Base-by-base conservation (phyloP, 345 rosid genomes). In the Carallia brachiata region DNA sequence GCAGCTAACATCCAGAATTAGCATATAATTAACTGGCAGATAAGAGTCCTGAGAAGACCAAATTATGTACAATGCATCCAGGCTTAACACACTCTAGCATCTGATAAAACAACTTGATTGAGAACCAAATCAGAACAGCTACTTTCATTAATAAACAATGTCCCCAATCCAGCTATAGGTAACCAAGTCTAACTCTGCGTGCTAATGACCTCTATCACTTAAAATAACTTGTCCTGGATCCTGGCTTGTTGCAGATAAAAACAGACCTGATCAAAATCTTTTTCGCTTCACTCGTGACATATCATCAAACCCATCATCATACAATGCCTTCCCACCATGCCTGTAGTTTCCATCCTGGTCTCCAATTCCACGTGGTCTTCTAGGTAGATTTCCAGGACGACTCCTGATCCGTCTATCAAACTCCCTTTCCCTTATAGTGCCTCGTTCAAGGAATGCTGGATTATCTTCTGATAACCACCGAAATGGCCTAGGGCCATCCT, bases 271-370 rank as follows among this genome's bases (percentile, higher is more conserved):
- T 84, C 84, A 80, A 73, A 88, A 88, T 63, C 90, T 81, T 77
- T 84, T 89, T 72, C 96, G 80, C 77, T 86, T 89, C 31, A 78
- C 72, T 67, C 83, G 75, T 7, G 89, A 73, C 39, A 78, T 63
- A 60, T 79, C 89, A 70, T 85, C 90, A 63, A 83, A 82, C 57
- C 83, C 87, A 68, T 84, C 83, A 58, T 44, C 83, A 63, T 81
- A 85, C 83, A 88, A 80, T 32, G 71, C 66, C 66, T 81, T 80
- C 60, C 84, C 82, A 73, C 82, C 83, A 65, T 79, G 86, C 76
- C 87, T 81, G 75, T 72, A 79, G 75, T 67, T 89, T 72, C 83
- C 89, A 66, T 89, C 90, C 67, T 84, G 87, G 75, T 86, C 92
- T 63, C 81, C 92, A 37, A 82, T 73, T 73, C 65, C 78, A 71